Evolutionary conservation across 1,284 basidiomycete genomes (phyloP).

Genomic region (Xerocomus nothofagi): DNA sequence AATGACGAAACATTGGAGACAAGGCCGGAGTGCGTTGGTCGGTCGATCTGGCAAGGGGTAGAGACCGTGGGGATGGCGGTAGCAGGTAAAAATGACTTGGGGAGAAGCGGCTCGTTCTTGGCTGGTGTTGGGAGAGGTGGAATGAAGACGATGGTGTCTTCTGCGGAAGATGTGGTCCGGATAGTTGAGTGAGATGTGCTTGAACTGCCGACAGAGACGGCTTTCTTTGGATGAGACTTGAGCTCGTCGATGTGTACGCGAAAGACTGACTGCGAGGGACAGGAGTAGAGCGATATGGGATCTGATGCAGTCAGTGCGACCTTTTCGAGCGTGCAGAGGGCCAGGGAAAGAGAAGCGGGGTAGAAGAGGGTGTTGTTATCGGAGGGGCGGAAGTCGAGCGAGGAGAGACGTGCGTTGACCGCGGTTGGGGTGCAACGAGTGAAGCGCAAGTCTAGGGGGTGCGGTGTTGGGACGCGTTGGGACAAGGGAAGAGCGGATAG

Average conservation of each 20-base stretch:
- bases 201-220: not conserved
- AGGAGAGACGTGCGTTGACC: conserved; percentile 15
- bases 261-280: conserved; percentile 27
- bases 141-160: conserved; percentile 21
- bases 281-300: conserved; percentile 32
- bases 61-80: not conserved
- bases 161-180: conserved; percentile 9
- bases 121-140: conserved; percentile 16
- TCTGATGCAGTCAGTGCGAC: conserved; percentile 11
- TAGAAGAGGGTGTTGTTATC: conserved; percentile 27
- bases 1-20: conserved; percentile 23
- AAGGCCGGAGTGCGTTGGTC: not conserved
- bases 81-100: not conserved
- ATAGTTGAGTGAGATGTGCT: not conserved
- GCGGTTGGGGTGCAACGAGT: conserved; percentile 27
- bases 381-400: conserved; percentile 28
- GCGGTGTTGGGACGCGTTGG: conserved; percentile 1
- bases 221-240: conserved; percentile 2
- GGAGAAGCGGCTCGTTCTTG: not conserved
- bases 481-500: not conserved
- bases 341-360: conserved; percentile 25
- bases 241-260: conserved; percentile 28
- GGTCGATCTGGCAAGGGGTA: not conserved
- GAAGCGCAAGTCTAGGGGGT: conserved; percentile 33
- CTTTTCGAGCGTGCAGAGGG: conserved; percentile 31